A percentile compares a stretch with the other conserved stretches of the same genome.
phyloP scores from a whole-genome alignment of 257 asterid species.

The Solanum piurae region DNA sequence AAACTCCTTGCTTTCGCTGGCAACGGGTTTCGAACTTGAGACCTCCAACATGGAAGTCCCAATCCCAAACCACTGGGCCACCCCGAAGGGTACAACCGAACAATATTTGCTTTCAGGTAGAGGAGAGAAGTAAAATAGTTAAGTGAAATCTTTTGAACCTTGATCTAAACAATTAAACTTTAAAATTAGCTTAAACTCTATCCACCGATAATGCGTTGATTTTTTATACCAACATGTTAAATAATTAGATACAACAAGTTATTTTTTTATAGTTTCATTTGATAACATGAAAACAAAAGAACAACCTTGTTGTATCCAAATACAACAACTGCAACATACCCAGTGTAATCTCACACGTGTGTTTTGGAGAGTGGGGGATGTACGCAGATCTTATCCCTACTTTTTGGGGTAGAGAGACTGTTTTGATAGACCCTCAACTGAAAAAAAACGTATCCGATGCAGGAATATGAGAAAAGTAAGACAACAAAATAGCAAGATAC shows the following conservation, averaged over 20 bases:
- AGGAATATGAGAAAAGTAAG: background rate
- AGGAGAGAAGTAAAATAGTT: background rate
- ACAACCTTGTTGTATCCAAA: background rate
- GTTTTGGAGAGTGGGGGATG: background rate
- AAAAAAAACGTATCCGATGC: background rate
- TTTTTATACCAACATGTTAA: background rate
- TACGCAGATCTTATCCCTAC: background rate
- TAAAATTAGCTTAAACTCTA: background rate
- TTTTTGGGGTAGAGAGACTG: background rate
- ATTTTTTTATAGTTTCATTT: background rate
- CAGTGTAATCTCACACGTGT: background rate
- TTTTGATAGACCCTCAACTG: background rate
- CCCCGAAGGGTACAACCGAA: background rate
- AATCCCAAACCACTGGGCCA: no score
- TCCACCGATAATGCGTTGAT: background rate
- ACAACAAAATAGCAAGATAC: background rate
- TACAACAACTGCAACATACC: background rate
- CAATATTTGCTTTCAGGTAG: background rate
- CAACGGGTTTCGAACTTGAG: no score
- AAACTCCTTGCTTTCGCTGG: no score
- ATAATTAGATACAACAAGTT: background rate
- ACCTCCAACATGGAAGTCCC: no score
- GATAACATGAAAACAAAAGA: background rate
- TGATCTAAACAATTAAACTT: background rate
- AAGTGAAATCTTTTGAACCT: background rate